These are phyloP conservation scores for Anthracocystis walkeri DNA, from an alignment of 1,284 basidiomycete species.

Conservation along the genomic window DNA sequence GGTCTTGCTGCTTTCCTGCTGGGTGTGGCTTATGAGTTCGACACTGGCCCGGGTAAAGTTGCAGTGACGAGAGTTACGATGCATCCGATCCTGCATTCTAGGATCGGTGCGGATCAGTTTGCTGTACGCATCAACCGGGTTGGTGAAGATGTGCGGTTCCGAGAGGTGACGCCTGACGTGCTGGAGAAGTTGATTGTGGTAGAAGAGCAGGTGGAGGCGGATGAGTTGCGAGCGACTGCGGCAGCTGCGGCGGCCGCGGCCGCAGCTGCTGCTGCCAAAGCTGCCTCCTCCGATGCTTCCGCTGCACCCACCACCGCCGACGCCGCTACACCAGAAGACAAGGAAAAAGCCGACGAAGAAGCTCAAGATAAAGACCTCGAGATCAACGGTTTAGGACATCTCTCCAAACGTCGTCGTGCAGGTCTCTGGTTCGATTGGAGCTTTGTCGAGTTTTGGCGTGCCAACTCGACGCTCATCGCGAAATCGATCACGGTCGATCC, in stretches of 20 bases:
- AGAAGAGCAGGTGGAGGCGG: conserved; percentile 44
- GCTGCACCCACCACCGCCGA: conserved; percentile 8
- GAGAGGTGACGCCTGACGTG: conserved; percentile 84
- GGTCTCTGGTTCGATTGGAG: conserved; percentile 98
- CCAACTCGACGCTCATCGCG: conserved; percentile 79
- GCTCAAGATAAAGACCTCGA: conserved; percentile 47
- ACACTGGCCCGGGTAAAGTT: conserved; percentile 51
- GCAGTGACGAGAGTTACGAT: conserved; percentile 59
- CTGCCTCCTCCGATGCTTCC: conserved; percentile 20
- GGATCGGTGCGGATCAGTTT: conserved; percentile 86
- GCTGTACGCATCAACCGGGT: conserved; percentile 86
- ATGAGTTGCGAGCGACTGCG: conserved; percentile 62
- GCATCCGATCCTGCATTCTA: conserved; percentile 81
- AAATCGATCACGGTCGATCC: conserved; percentile 65
- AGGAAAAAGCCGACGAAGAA: conserved; percentile 44
- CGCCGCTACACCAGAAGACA: conserved; percentile 19
- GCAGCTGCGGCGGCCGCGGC: conserved; percentile 39
- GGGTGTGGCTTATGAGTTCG: conserved; percentile 81
- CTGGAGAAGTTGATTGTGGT: conserved; percentile 63
- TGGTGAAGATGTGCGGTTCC: conserved; percentile 91
- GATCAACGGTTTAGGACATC: conserved; percentile 45
- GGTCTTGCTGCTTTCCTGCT: conserved; percentile 91
- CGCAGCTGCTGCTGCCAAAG: conserved; percentile 26
- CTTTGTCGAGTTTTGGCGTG: conserved; percentile 98
- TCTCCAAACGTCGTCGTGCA: conserved; percentile 72